Evolutionary conservation across 2,329 filamentous ascomycete genomes (phyloP).

Genomic region (Verticillium alfalfae): DNA sequence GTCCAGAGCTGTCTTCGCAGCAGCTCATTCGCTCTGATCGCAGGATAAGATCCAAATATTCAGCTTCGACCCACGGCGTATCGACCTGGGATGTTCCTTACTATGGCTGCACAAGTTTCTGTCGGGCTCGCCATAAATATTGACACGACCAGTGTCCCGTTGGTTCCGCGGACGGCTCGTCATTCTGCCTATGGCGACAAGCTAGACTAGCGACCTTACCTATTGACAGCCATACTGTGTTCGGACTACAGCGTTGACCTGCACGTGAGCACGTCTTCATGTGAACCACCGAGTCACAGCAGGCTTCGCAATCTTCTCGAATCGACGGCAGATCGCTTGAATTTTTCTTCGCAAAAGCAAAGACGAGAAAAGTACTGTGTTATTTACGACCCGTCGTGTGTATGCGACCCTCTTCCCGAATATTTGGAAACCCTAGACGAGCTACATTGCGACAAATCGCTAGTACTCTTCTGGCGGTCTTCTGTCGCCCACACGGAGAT

Average conservation of each 20-base stretch:
- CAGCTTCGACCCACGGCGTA: background rate
- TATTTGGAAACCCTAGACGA: constrained; percentile 7
- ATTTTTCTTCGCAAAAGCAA: background rate
- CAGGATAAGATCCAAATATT: too few relatives aligned
- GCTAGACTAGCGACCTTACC: background rate
- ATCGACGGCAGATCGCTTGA: background rate
- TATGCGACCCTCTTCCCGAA: constrained; percentile 3
- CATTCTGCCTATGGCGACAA: background rate
- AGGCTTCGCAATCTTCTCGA: background rate
- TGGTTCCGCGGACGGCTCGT: too few relatives aligned
- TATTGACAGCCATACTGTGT: background rate
- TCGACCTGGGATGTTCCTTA: background rate
- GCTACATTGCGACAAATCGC: constrained; percentile 4
- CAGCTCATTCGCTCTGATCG: too few relatives aligned
- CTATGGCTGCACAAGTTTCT: background rate
- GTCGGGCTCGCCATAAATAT: background rate
- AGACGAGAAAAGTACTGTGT: background rate
- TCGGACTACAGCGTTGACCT: background rate
- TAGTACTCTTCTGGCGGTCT: background rate
- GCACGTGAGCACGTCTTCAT: background rate
- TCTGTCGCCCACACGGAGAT: background rate
- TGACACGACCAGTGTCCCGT: background rate
- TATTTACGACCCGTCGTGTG: background rate
- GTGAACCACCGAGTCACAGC: background rate
- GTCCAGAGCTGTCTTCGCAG: too few relatives aligned